These are phyloP conservation scores for Abrus precatorius DNA, from an alignment of 306 rosid genomes.

Conservation along the genomic window DNA sequence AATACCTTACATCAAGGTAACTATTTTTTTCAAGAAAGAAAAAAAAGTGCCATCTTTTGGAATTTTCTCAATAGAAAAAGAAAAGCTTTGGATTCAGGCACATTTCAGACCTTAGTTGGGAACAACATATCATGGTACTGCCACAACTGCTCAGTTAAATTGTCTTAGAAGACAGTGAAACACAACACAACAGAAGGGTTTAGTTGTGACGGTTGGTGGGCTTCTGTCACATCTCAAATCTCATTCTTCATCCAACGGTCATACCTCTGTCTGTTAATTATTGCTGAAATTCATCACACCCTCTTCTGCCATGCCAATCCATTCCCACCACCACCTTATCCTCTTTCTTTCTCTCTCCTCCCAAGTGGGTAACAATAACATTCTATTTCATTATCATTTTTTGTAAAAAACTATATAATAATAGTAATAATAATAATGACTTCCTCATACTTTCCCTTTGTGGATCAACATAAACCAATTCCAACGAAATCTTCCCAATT, in stretches of 20 bases:
- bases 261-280: slow-evolving; percentile 36
- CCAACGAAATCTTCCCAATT: slow-evolving; percentile 59
- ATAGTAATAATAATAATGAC: background rate
- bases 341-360: slow-evolving; percentile 43
- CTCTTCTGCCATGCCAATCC: slow-evolving; percentile 27
- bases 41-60: no score
- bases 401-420: slow-evolving; percentile 6
- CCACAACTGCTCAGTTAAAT: background rate
- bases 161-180: background rate
- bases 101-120: background rate
- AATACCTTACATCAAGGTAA: no score
- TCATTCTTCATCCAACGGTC: slow-evolving; percentile 56
- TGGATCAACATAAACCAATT: slow-evolving; percentile 48
- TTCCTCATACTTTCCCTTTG: slow-evolving; percentile 32
- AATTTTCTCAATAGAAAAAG: no score
- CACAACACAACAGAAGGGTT: no score
- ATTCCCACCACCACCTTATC: slow-evolving; percentile 49
- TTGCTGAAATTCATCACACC: slow-evolving; percentile 33
- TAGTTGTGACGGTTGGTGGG: background rate
- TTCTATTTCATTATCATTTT: slow-evolving; percentile 1
- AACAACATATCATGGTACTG: background rate
- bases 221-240: background rate
- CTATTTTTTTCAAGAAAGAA: no score
- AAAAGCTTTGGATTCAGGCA: background rate
- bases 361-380: slow-evolving; percentile 53